Evolutionary conservation across 768 basidiomycete species (phyloP).

Genomic region (Symmetrospora coprosmae): DNA sequence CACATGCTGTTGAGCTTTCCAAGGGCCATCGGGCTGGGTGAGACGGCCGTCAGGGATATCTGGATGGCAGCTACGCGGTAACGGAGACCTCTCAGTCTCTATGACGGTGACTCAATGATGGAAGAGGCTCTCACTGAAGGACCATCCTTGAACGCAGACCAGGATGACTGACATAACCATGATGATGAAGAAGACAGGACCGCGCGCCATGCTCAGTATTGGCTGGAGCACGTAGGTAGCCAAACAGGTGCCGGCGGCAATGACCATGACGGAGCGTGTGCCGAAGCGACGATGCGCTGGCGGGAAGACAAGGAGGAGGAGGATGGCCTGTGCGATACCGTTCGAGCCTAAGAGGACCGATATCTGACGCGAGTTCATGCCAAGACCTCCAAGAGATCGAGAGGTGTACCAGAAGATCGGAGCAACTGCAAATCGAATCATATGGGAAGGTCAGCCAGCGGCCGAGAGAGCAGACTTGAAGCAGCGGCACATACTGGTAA

Average conservation of each 20-base stretch:
- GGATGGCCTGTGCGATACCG: not conserved
- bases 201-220: not conserved
- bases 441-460: not conserved
- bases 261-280: not conserved
- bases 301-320: not conserved
- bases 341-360: not conserved
- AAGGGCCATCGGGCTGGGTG: not conserved
- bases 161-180: no score
- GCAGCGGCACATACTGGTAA: not conserved
- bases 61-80: conserved; percentile 2
- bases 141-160: conserved; percentile 1
- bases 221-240: conserved; percentile 1
- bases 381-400: not conserved
- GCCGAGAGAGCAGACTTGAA: not conserved
- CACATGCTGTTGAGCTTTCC: conserved; percentile 18
- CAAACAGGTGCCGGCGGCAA: not conserved
- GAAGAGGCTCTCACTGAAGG: not conserved
- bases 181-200: not conserved
- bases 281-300: not conserved
- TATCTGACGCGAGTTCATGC: not conserved
- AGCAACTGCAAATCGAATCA: no score
- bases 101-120: conserved; percentile 9
- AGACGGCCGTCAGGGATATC: conserved; percentile 6
- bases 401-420: not conserved
- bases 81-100: no score